A percentile compares a stretch with the other conserved stretches of the same genome.
These are phyloP conservation scores for Agarophyton chilense DNA, from an alignment of 23 red algal genomes.

Conservation along the genomic window DNA sequence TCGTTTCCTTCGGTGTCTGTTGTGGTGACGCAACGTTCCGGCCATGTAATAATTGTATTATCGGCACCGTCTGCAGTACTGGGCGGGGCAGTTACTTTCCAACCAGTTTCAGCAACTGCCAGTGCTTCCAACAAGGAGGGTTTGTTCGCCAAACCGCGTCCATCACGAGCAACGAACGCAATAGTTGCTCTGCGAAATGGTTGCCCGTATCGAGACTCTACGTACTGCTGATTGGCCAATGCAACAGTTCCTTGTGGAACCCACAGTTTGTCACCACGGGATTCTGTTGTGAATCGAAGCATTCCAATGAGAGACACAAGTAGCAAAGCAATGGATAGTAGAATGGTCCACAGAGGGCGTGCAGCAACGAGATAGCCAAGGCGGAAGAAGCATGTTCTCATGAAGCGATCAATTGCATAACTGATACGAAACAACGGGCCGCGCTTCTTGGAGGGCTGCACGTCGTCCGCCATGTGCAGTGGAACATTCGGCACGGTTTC, in stretches of 20 bases:
- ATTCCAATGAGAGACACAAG: conserved; percentile 46
- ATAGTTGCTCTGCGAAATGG: conserved; percentile 26
- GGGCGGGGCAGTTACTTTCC: neutral
- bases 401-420: conserved; percentile 44
- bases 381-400: conserved; percentile 72
- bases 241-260: conserved; percentile 67
- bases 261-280: conserved; percentile 69
- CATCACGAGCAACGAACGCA: conserved; percentile 10
- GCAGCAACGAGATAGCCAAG: conserved; percentile 61
- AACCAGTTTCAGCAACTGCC: conserved; percentile 19
- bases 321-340: conserved; percentile 26
- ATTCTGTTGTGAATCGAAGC: conserved; percentile 59
- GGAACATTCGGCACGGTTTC: neutral
- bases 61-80: conserved; percentile 13
- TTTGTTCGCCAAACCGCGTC: conserved; percentile 40
- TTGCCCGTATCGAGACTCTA: conserved; percentile 41
- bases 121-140: conserved; percentile 46
- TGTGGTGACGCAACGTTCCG: conserved; percentile 42
- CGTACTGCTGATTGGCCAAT: conserved; percentile 42
- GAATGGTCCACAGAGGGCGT: conserved; percentile 37
- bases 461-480: neutral
- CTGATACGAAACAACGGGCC: conserved; percentile 53
- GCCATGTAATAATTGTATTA: conserved; percentile 23
- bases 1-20: conserved; percentile 6
- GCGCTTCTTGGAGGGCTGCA: neutral